Evolutionary conservation across 2,329 filamentous ascomycete genomes (phyloP), one percentile per base, ranked within the genome.

Genomic region (Exophiala sideris): DNA sequence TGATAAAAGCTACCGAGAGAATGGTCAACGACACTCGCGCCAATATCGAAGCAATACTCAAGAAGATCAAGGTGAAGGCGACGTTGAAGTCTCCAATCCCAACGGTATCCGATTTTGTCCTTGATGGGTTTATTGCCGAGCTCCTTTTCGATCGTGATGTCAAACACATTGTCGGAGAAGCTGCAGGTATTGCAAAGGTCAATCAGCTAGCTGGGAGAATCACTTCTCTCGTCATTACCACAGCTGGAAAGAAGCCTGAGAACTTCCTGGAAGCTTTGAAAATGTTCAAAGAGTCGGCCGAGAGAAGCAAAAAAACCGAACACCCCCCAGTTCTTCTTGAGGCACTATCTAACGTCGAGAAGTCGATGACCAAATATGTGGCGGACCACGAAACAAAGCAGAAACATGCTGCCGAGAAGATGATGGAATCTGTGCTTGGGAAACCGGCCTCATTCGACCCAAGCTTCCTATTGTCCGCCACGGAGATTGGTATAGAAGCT

Each of bases 61-160:
- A 52, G 32, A 55, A 50, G 38, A 54, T 62, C 51, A 62, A 60
- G 44, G 40, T 48, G 24, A 54, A 58, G 36, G 53, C 56, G 38
- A 35, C 55, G 5, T 20, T 56, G 12, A 58, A 60, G 34, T 62
- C 58, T 35, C 58, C 55, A 4, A 57, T 60, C 8, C 55, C 58
- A 46, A 52, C 58, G 14, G 34, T 60, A 3, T 58, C 60, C n/a
- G 58, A 60, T 16, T 51, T 59, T 20, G 57, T 58, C 18, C 54
- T 62, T 12, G 57, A 56, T 5, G 44, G 56, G 18, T 38, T 38
- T 16, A 61, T 61, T 18, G 50, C 12, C 12, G 50, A 52, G 7
- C 45, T 57, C n/a, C 24, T 61, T 10, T 54, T 54, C 32, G 24
- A 50, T 10, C 56, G 53, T 16, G 47, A 50, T 9, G 46, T 52